These are phyloP conservation scores for Acer negundo DNA, from an alignment of 345 rosid species.

Conservation along the genomic window DNA sequence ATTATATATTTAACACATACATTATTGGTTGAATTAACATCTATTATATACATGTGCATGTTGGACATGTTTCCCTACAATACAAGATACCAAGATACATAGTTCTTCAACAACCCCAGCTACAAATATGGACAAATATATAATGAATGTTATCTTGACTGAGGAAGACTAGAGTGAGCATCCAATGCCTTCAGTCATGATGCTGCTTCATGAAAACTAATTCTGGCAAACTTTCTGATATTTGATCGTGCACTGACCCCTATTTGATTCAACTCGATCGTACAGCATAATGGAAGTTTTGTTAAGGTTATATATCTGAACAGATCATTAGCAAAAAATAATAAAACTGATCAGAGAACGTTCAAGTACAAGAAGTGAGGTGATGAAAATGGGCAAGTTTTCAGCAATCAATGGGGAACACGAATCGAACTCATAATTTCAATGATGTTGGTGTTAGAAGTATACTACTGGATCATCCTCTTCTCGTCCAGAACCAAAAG, in stretches of 20 bases:
- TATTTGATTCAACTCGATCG: neutral
- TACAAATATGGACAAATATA: constrained; percentile 12
- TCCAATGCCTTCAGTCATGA: constrained; percentile 21
- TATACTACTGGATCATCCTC: too few relatives aligned
- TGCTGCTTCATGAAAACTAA: constrained; percentile 13
- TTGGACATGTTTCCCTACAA: too few relatives aligned
- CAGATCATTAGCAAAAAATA: neutral
- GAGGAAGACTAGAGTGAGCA: neutral
- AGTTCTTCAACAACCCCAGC: neutral
- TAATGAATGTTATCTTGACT: constrained; percentile 18
- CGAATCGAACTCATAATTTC: too few relatives aligned
- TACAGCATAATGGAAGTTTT: neutral
- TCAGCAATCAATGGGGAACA: too few relatives aligned
- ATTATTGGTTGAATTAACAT: too few relatives aligned
- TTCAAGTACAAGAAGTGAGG: neutral
- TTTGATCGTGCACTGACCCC: too few relatives aligned
- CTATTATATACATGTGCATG: too few relatives aligned
- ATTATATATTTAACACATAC: too few relatives aligned
- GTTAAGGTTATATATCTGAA: neutral
- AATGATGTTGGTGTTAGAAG: too few relatives aligned
- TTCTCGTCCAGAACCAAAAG: neutral
- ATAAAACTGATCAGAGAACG: neutral
- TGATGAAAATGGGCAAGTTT: too few relatives aligned
- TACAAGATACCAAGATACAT: neutral
- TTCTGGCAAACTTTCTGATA: neutral